These are phyloP conservation scores for Pseudopyricularia cyperi DNA, from an alignment of 2,329 filamentous ascomycete genomes.

Conservation along the genomic window DNA sequence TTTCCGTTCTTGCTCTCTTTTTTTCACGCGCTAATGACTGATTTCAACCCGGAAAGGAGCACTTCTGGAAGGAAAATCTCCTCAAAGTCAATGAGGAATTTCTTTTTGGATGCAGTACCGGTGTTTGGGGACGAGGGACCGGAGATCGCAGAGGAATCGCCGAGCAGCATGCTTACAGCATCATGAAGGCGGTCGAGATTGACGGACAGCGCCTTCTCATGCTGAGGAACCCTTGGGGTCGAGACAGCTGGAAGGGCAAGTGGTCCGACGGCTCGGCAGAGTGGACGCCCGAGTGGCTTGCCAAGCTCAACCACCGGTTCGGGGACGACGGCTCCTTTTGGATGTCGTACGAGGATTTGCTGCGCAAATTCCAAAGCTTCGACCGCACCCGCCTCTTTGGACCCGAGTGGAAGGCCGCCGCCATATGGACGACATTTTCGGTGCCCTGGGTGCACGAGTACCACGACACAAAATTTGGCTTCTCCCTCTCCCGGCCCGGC, in stretches of 20 bases:
- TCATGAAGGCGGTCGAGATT: conserved; percentile 41
- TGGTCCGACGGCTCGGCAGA: conserved; percentile 49
- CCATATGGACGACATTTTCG: conserved; percentile 48
- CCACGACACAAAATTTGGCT: conserved; percentile 45
- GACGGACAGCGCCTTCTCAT: conserved; percentile 38
- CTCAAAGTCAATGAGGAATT: conserved; percentile 72
- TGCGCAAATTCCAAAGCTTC: conserved; percentile 48
- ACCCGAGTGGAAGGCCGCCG: conserved; percentile 41
- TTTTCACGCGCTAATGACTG: neutral
- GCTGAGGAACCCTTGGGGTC: conserved; percentile 45
- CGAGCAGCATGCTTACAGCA: conserved; percentile 45
- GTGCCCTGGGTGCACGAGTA: conserved; percentile 51
- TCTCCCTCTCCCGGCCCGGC: conserved; percentile 40
- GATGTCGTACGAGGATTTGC: conserved; percentile 49
- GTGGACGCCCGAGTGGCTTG: conserved; percentile 44
- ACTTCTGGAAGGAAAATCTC: conserved; percentile 74
- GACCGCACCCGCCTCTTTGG: conserved; percentile 52
- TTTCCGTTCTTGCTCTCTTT: too few relatives aligned
- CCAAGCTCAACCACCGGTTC: conserved; percentile 45
- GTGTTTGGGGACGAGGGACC: conserved; percentile 49
- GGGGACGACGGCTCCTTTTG: conserved; percentile 51
- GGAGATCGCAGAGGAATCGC: conserved; percentile 45
- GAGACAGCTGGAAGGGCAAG: conserved; percentile 46
- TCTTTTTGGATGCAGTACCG: conserved; percentile 57
- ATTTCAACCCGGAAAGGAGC: conserved; percentile 26